Evolutionary conservation across 2,329 filamentous ascomycete genomes (phyloP).

Genomic region (Aspergillus sp.): DNA sequence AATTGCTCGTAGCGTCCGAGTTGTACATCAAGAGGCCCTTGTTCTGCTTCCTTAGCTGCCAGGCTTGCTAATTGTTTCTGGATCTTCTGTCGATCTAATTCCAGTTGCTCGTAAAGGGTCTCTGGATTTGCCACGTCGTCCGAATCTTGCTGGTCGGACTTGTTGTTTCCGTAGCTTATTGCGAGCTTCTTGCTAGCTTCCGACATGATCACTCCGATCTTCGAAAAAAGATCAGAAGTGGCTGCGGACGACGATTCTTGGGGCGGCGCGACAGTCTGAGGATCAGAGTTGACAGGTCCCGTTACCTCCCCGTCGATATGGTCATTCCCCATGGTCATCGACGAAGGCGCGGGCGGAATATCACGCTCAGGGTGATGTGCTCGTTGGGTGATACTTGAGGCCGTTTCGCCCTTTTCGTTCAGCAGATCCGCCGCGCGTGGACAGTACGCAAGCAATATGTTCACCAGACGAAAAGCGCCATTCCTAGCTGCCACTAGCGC

Average conservation of each 20-base stretch:
- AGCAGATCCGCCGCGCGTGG: conserved; percentile 68
- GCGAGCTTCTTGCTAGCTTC: conserved; percentile 66
- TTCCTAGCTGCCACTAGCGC: conserved; percentile 82
- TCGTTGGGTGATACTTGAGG: conserved; percentile 71
- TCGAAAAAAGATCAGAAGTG: conserved; percentile 60
- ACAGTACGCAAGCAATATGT: conserved; percentile 62
- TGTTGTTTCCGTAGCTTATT: conserved; percentile 51
- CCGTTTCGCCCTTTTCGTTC: conserved; percentile 73
- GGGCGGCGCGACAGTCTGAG: conserved; percentile 19
- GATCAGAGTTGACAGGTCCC: conserved; percentile 21
- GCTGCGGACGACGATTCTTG: conserved; percentile 48
- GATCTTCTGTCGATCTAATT: conserved; percentile 38
- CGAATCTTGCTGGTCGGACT: conserved; percentile 49
- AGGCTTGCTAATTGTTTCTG: conserved; percentile 32
- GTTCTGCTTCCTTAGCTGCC: conserved; percentile 29
- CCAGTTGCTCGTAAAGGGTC: conserved; percentile 34
- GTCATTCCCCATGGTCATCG: conserved; percentile 40
- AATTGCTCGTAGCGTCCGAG: conserved; percentile 33
- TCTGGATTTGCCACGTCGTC: conserved; percentile 37
- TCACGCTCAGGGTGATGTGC: conserved; percentile 61
- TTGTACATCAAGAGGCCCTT: conserved; percentile 29
- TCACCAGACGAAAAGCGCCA: conserved; percentile 67
- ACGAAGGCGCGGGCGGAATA: conserved; percentile 62
- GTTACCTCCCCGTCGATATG: conserved; percentile 23
- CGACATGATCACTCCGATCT: conserved; percentile 59